Conservation (phyloP, 768 basidiomycete genomes). For the Tricholoma saponaceum region DNA sequence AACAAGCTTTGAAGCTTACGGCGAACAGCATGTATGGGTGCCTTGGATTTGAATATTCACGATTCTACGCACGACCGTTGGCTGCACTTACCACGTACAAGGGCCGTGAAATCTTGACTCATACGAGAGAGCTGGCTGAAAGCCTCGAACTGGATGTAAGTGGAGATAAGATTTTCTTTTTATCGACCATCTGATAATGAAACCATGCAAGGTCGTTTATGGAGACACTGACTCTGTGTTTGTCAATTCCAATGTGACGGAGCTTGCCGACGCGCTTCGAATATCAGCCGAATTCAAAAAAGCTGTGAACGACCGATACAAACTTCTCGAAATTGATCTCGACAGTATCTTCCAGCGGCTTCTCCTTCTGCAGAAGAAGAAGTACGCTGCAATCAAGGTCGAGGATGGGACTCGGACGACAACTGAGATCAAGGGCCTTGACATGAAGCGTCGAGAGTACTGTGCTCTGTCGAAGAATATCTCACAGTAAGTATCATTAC, state of each 20-base stretch:
- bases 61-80: slow-evolving; percentile 95
- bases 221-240: slow-evolving; percentile 99
- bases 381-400: slow-evolving; percentile 96
- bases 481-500: slow-evolving; percentile 69
- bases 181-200: neutral
- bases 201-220: slow-evolving; percentile 79
- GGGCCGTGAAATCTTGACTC: slow-evolving; percentile 94
- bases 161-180: neutral
- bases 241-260: slow-evolving; percentile 91
- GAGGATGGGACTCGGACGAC: slow-evolving; percentile 76
- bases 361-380: slow-evolving; percentile 95
- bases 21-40: slow-evolving; percentile 99
- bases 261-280: slow-evolving; percentile 83
- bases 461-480: slow-evolving; percentile 87
- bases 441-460: slow-evolving; percentile 99
- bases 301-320: slow-evolving; percentile 93
- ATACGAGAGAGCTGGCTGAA: slow-evolving; percentile 91
- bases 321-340: slow-evolving; percentile 93
- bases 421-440: slow-evolving; percentile 92
- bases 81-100: slow-evolving; percentile 97
- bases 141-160: slow-evolving; percentile 84
- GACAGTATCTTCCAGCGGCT: slow-evolving; percentile 93
- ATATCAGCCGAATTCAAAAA: slow-evolving; percentile 94
- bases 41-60: slow-evolving; percentile 94
- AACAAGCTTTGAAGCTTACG: slow-evolving; percentile 94